Conservation (phyloP, 371 early-diverging fungal genomes). For the Mucor saturninus region DNA sequence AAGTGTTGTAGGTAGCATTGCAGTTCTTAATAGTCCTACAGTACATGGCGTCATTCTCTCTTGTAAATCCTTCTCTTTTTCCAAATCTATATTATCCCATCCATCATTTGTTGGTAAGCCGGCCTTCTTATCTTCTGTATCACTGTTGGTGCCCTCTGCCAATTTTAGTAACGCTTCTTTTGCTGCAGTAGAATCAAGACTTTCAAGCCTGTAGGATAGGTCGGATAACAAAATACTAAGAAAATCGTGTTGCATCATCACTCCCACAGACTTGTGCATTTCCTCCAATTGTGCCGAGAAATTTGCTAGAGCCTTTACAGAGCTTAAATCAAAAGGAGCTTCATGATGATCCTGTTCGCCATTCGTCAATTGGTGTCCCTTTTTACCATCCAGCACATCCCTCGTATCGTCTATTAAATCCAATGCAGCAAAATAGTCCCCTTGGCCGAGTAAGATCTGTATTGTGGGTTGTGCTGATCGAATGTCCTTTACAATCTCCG, state of each 20-base stretch:
- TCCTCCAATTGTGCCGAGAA: slow-evolving; percentile 70
- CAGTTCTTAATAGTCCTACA: slow-evolving; percentile 77
- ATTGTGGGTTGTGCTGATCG: slow-evolving; percentile 80
- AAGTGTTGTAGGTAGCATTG: slow-evolving; percentile 67
- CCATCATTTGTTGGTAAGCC: slow-evolving; percentile 4
- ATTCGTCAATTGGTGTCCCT: not conserved
- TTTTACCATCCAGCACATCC: slow-evolving; percentile 51
- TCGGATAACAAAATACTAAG: slow-evolving; percentile 65
- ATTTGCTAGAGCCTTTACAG: slow-evolving; percentile 63
- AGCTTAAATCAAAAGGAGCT: slow-evolving; percentile 56
- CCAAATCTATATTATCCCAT: slow-evolving; percentile 22
- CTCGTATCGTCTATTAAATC: slow-evolving; percentile 84
- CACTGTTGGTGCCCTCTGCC: not conserved
- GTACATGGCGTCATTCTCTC: slow-evolving; percentile 70
- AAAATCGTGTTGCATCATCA: slow-evolving; percentile 79
- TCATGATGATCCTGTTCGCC: not conserved
- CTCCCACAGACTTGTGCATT: slow-evolving; percentile 68
- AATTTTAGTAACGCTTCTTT: slow-evolving; percentile 10
- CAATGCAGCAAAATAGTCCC: slow-evolving; percentile 86
- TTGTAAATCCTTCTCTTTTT: slow-evolving; percentile 56
- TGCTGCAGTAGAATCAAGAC: slow-evolving; percentile 9
- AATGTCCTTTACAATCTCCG: slow-evolving; percentile 74
- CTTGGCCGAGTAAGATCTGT: slow-evolving; percentile 75
- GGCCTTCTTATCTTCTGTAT: not conserved
- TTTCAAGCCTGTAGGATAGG: slow-evolving; percentile 37